Conservation (phyloP, 805 yeast genomes). For the Nakazawaea anatomiae region DNA sequence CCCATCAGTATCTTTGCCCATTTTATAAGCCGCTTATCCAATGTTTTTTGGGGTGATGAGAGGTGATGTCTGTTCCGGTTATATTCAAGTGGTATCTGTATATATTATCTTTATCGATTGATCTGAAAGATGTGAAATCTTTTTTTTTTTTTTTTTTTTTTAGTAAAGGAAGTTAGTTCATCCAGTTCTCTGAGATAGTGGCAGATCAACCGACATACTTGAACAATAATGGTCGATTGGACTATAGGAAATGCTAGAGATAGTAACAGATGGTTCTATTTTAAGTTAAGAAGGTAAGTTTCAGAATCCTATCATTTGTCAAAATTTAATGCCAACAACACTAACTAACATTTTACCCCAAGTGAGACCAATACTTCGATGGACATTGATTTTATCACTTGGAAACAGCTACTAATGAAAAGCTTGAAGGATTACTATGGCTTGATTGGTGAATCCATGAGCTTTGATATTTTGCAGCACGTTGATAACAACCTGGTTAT, state of each 20-base stretch:
- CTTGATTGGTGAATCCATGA: conserved; percentile 17
- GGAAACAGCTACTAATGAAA: conserved; percentile 16
- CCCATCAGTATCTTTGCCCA: neutral
- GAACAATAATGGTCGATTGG: neutral
- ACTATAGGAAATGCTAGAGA: neutral
- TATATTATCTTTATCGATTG: too few relatives aligned
- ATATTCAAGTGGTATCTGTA: too few relatives aligned
- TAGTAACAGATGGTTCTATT: conserved; percentile 15
- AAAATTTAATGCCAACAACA: neutral
- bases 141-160: too few relatives aligned
- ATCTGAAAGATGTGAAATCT: too few relatives aligned
- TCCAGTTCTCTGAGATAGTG: too few relatives aligned
- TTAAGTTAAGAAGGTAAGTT: conserved; percentile 15
- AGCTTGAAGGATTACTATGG: conserved; percentile 16
- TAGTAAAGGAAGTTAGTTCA: too few relatives aligned
- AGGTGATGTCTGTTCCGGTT: too few relatives aligned
- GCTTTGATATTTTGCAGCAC: conserved; percentile 15
- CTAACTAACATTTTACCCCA: conserved; percentile 11
- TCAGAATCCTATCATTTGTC: too few relatives aligned
- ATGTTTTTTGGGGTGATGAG: too few relatives aligned
- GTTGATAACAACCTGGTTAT: neutral
- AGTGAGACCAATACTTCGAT: conserved; percentile 11
- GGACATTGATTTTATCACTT: conserved; percentile 13
- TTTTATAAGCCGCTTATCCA: neutral
- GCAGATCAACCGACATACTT: too few relatives aligned